Base-by-base conservation (phyloP, 2,329 filamentous ascomycete genomes). In the Colletotrichum zoysiae region DNA sequence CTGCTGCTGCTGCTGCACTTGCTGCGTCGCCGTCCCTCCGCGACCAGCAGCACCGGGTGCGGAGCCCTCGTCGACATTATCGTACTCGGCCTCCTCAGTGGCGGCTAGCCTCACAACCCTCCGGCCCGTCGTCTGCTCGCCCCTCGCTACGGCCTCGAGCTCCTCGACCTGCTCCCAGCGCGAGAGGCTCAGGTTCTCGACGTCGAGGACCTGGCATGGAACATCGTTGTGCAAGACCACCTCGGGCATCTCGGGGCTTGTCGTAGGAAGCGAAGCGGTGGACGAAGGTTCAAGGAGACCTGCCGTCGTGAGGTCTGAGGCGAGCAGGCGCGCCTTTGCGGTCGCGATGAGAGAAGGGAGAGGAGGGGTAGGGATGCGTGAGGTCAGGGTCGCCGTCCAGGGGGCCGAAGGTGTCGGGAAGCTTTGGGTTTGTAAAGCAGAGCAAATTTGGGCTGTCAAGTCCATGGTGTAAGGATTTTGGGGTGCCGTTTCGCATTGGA, bases 161-260 rank as follows among this genome's bases (percentile, higher is more conserved):
- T 91, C 90, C 80, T 98, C 94, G 42, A 97, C 88, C 80, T 98
- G 94, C 74, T 94, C 92, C 94, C 95, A 97, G 63, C 92, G 88
- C 76, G 92, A 94, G 64, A 88, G 87, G 2, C 91, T 88, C 26
- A 98, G 87, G 78, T 98, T 95, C 78, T 97, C 92, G 9, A 98
- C 86, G 76, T 97, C 95, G 1, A 97, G 83, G 0, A 98, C 89
- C 80, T 98, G 96, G 1, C 96, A 91, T 3, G 92, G 85, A 0
- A 95, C 85, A 42, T 93, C 88, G 1, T 86, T 86, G 0, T 83
- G 73, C 0, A 98, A 83, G 0, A 81, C 83, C 5, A 84, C 81
- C 70, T 93, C 89, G 74, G 87, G 85, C 12, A 87, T 80, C 4
- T 83, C 81, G 0, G 87, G 84, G 74, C 89, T 84, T 59, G 84